Base-by-base conservation (phyloP, 2,329 filamentous ascomycete genomes). In the Triangularia verruculosa region DNA sequence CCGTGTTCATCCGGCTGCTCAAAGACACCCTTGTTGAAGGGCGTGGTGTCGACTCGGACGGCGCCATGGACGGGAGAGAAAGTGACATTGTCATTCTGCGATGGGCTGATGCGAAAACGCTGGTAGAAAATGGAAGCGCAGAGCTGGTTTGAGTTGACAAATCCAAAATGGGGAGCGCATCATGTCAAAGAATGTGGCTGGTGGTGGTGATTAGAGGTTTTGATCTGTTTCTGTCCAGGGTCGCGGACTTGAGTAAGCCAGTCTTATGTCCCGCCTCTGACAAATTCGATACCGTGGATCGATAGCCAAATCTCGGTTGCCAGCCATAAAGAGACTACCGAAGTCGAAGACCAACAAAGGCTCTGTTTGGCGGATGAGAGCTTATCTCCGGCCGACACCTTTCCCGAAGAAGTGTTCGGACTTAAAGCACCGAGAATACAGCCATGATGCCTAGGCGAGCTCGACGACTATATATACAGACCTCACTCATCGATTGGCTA, bases 1-100 rank as follows among this genome's bases (percentile, higher is more conserved):
- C 92, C 7, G 93, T 98, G 1, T 97, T 99, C 76, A 87, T 93
- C 47, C 82, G 94, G 66, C 82, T 91, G 57, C 77, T 93, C 60
- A 82, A 80, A 61, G 86, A 90, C 71, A 79, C 81, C 2, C 79
- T 84, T 4, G 83, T 88, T 12, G 78, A 81, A 63, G 83, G 87
- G 6, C 82, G 82, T 66, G 88, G 89, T 12, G 87, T 87, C 8
- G 87, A 90, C 68, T 80, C 76, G 67, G 89, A 91, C 79, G 78
- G 81, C 75, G 74, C 79, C 65, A 73, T 91, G 74, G 81, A 86
- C 66, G 81, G 85, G 61, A 71, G 78, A 76, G 79, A 86, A 74
- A 84, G 88, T 59, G 82, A 92, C 76, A 81, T 91, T 27, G 79
- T 89, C 73, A 88, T 91, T 67, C 82, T 93, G 30, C 78, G 88